A percentile compares a stretch with the other conserved stretches of the same genome.
These are phyloP conservation scores for Eucalyptus regnans DNA, from an alignment of 345 rosid genomes.

Conservation along the genomic window DNA sequence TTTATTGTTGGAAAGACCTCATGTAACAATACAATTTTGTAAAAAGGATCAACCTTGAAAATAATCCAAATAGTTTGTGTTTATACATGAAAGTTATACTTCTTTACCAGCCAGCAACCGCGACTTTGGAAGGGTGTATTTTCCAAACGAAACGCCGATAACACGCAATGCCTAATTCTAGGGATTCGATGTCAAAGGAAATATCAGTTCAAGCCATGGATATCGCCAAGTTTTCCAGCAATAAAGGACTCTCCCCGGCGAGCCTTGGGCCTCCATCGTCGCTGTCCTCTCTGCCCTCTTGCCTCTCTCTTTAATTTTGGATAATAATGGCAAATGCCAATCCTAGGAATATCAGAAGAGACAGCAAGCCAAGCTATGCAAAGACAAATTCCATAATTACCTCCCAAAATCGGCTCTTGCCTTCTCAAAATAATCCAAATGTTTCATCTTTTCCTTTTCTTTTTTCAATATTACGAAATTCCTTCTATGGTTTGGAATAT, in stretches of 20 bases:
- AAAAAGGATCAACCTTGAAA: too few relatives aligned
- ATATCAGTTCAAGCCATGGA: not conserved
- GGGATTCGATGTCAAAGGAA: not conserved
- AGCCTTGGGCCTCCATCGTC: not conserved
- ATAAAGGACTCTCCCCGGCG: not conserved
- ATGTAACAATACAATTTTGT: too few relatives aligned
- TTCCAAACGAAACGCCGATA: too few relatives aligned
- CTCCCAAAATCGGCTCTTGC: not conserved
- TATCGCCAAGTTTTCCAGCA: not conserved
- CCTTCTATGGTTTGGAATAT: not conserved
- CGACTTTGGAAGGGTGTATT: too few relatives aligned
- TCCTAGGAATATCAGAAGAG: not conserved
- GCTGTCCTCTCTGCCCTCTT: too few relatives aligned
- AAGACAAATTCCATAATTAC: not conserved
- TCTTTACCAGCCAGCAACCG: too few relatives aligned
- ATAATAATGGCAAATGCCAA: too few relatives aligned
- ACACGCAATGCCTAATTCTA: not conserved
- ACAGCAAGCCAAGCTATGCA: not conserved
- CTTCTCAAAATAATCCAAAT: not conserved
- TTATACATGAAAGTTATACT: too few relatives aligned
- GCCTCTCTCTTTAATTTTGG: too few relatives aligned
- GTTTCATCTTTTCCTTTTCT: not conserved
- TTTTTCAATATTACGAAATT: not conserved
- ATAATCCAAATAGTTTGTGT: too few relatives aligned
- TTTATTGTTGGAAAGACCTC: too few relatives aligned